Evolutionary conservation across 2,329 filamentous ascomycete genomes (phyloP).

Genomic region (Aspergillus sclerotialis): DNA sequence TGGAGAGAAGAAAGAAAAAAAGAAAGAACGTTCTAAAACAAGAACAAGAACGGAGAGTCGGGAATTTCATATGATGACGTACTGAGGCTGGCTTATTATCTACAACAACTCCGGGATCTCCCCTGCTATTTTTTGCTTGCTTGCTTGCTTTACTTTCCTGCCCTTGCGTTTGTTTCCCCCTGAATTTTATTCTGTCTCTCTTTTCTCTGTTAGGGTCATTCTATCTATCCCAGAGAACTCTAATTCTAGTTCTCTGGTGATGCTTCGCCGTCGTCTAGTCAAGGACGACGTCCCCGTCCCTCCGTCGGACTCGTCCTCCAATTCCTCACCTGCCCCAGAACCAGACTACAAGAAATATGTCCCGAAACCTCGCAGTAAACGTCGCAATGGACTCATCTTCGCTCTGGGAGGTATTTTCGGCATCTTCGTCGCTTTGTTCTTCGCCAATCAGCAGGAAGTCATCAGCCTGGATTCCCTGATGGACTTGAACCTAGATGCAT

Average conservation of each 20-base stretch:
- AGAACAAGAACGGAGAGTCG: conserved; percentile 2
- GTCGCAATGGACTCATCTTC: conserved; percentile 76
- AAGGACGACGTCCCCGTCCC: conserved; percentile 25
- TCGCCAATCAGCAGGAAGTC: conserved; percentile 81
- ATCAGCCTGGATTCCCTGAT: conserved; percentile 71
- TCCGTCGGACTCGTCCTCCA: conserved; percentile 10
- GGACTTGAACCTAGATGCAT: conserved; percentile 70
- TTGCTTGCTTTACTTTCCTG: background rate
- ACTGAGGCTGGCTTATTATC: background rate
- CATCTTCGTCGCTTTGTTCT: conserved; percentile 79
- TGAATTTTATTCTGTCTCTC: background rate
- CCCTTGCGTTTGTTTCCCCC: background rate
- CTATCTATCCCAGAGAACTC: background rate
- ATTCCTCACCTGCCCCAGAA: conserved; percentile 8
- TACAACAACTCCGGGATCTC: too few species aligned
- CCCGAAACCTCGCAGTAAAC: conserved; percentile 51
- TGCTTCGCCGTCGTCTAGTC: conserved; percentile 37
- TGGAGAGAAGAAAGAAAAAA: conserved; percentile 1
- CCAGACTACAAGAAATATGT: conserved; percentile 22
- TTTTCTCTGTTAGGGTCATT: background rate
- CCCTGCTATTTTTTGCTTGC: too few species aligned
- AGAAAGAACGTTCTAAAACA: background rate
- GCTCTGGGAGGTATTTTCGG: conserved; percentile 83
- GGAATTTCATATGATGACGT: conserved; percentile 9
- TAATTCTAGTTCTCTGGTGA: conserved; percentile 4